Evolutionary conservation across 2,329 filamentous ascomycete species (phyloP).

Genomic region (Drechmeria coniospora): DNA sequence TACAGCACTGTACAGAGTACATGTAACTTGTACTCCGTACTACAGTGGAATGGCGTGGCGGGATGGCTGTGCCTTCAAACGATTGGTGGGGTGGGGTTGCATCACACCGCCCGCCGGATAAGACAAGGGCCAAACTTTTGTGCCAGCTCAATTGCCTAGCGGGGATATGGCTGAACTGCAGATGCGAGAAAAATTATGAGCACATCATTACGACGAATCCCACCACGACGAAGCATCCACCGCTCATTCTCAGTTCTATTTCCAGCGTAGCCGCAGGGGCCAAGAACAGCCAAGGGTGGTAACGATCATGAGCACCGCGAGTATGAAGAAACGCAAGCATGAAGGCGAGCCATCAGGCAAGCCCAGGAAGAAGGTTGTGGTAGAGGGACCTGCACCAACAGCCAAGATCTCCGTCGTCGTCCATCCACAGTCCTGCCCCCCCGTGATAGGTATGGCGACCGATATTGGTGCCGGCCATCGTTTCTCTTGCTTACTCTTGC

Average conservation of each 20-base stretch:
- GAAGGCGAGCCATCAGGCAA: constrained; percentile 23
- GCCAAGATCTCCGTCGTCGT: constrained; percentile 32
- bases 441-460: constrained; percentile 33
- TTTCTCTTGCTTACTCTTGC: constrained; percentile 7
- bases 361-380: constrained; percentile 36
- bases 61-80: no score
- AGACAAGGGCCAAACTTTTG: no score
- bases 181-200: constrained; percentile 15
- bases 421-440: constrained; percentile 30
- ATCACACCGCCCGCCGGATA: no score
- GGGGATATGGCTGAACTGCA: no score
- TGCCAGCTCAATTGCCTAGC: no score
- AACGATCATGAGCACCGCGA: constrained; percentile 24
- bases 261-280: not conserved
- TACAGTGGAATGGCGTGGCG: no score
- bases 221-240: constrained; percentile 1
- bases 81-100: no score
- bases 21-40: no score
- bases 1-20: no score
- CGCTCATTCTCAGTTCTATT: not conserved
- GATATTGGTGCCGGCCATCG: not conserved
- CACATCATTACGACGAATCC: no score
- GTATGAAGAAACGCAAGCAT: constrained; percentile 39
- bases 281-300: not conserved
- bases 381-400: constrained; percentile 23